phyloP scores from a whole-genome alignment of 2,329 filamentous ascomycete species.

The Talaromyces amestolkiae region DNA sequence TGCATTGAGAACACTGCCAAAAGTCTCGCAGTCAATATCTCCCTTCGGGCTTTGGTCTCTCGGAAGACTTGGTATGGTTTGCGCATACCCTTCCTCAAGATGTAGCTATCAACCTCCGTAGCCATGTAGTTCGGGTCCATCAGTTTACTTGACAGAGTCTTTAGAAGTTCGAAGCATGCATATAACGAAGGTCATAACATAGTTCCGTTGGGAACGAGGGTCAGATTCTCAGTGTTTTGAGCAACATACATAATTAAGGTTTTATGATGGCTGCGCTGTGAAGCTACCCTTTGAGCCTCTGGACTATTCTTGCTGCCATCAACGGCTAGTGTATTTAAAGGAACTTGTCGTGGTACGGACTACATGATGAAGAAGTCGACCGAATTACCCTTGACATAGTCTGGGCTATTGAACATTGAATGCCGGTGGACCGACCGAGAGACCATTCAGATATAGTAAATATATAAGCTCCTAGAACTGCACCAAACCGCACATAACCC shows the following conservation, averaged over 20 bases:
- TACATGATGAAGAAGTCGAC: conserved; percentile 21
- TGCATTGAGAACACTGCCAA: not conserved
- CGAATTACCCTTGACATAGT: conserved; percentile 21
- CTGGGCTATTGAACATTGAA: conserved; percentile 19
- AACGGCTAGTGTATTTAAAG: conserved; percentile 2
- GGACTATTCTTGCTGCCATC: not conserved
- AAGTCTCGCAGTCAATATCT: conserved; percentile 2
- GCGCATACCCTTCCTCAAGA: not conserved
- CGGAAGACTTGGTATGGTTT: not conserved
- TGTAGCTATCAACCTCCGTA: conserved; percentile 1
- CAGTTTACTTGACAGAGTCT: not conserved
- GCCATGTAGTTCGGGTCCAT: conserved; percentile 7
- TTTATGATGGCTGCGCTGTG: conserved; percentile 10
- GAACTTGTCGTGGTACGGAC: conserved; percentile 12
- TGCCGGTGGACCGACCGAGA: conserved; percentile 20
- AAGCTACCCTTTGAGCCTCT: not conserved
- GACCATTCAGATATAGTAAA: conserved; percentile 7
- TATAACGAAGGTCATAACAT: conserved; percentile 18
- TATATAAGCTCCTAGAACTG: no score
- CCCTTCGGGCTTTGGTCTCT: not conserved
- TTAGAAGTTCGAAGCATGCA: conserved; percentile 16
- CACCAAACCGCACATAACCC: no score
- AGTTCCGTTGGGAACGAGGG: conserved; percentile 13
- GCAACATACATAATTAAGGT: conserved; percentile 13
- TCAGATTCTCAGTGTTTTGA: not conserved